Evolutionary conservation across 306 rosid genomes (phyloP), one percentile per base, ranked within the genome.

Genomic region (Pyrus communis): DNA sequence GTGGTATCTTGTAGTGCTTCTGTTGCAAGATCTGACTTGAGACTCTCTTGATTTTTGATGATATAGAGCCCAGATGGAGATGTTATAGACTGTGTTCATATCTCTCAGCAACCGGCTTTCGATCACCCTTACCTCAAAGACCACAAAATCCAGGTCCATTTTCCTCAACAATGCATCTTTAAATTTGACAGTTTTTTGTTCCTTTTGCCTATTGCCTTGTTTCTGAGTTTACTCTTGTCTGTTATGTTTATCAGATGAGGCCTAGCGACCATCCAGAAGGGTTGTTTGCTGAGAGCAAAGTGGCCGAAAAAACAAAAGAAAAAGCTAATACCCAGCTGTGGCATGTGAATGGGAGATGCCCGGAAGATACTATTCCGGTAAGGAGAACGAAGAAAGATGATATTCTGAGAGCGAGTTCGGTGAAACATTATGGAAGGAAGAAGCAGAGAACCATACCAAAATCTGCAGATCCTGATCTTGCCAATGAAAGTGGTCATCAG

Each of bases 401-500:
- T 85, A 84, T 96, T 82, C 70, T 96, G 77, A 86, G 99, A 75
- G 96, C 99, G 31, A 96, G 97, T 76, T 93, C 99, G 6, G 88
- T 87, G 59, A 88, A 86, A 86, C 86, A 90, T 69, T 96, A 87
- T 80, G 99, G 99, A 63, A 92, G 88, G 89, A 96, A 96, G 89
- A 92, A 89, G 89, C 93, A 87, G 65, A 89, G 80, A 82, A 77
- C 94, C 43, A 77, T 84, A 63, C 90, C 99, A 52, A 87, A 88
- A 84, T 96, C 99, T n/a, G 99, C 98, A 2, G 83, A 89, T 63
- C 99, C 98, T 75, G 99, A 89, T 86, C 92, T 92, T 64, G 86
- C 84, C 73, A 96, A 93, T 81, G 93, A 96, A 74, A 92, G 97
- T 84, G 99, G 99, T 67, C 99, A 96, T 84, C 99, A 95, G 97